A percentile compares a stretch with the other conserved stretches of the same genome.
These are phyloP conservation scores for Barnettozyma hawaiiensis DNA, from an alignment of 1,139 yeast species.

Conservation along the genomic window DNA sequence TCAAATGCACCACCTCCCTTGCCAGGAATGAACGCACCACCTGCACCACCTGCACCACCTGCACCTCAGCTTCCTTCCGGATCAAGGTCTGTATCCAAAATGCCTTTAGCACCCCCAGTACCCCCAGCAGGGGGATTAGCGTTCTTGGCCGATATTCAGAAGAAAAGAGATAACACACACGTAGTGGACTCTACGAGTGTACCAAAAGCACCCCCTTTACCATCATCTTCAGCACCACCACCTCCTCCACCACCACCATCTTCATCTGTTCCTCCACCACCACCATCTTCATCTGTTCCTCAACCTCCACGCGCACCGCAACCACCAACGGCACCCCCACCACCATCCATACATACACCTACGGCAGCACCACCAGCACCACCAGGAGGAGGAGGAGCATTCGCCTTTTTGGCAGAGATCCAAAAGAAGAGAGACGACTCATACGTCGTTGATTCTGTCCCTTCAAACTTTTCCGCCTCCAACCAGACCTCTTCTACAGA, in stretches of 20 bases:
- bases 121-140: constrained; percentile 31
- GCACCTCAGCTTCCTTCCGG: constrained; percentile 8
- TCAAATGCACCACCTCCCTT: constrained; percentile 7
- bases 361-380: constrained; percentile 21
- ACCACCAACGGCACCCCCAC: constrained; percentile 4
- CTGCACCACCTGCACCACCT: constrained; percentile 8
- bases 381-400: constrained; percentile 29
- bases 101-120: constrained; percentile 19
- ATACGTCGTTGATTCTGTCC: constrained; percentile 38
- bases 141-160: constrained; percentile 51
- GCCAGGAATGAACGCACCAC: constrained; percentile 5
- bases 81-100: constrained; percentile 8
- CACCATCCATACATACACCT: constrained; percentile 20
- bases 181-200: constrained; percentile 34
- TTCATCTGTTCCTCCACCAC: constrained; percentile 23
- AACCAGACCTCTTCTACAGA: constrained; percentile 33
- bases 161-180: constrained; percentile 45
- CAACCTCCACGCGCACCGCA: constrained; percentile 18
- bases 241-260: constrained; percentile 10
- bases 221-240: constrained; percentile 21
- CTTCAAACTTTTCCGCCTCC: constrained; percentile 28
- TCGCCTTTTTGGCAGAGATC: constrained; percentile 49
- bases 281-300: constrained; percentile 21
- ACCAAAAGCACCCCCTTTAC: constrained; percentile 15
- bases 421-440: constrained; percentile 49